A percentile compares a stretch with the other conserved stretches of the same genome.
These are phyloP conservation scores for Rhizophlyctis rosea DNA, from an alignment of 192 early-diverging fungal species.

Conservation along the genomic window DNA sequence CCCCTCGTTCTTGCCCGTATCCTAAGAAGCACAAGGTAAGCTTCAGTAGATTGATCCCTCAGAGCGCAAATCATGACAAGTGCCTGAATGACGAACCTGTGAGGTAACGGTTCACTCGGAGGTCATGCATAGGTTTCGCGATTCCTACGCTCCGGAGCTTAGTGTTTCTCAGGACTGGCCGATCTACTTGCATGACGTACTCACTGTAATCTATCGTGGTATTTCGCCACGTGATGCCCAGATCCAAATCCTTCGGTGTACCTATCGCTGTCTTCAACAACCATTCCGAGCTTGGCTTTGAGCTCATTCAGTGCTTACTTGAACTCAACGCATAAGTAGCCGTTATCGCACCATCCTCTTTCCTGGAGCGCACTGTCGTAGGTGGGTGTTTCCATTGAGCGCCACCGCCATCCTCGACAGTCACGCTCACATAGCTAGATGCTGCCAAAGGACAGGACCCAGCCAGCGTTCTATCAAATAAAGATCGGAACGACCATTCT, in stretches of 20 bases:
- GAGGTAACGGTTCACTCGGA: conserved; percentile 61
- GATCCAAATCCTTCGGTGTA: conserved; percentile 24
- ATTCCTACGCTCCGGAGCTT: no score
- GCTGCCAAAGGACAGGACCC: conserved; percentile 49
- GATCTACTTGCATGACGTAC: no score
- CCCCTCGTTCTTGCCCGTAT: conserved; percentile 83
- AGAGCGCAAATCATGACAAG: no score
- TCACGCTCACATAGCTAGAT: conserved; percentile 30
- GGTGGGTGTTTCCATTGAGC: background rate
- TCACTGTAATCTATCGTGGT: conserved; percentile 46
- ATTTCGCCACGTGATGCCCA: conserved; percentile 54
- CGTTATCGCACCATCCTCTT: no score
- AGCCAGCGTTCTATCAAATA: conserved; percentile 48
- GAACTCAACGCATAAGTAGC: no score
- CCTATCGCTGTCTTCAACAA: background rate
- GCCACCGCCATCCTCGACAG: background rate
- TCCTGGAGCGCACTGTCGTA: no score
- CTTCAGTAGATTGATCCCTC: no score
- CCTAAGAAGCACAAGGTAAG: no score
- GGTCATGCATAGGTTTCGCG: no score
- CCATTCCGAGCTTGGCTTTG: no score
- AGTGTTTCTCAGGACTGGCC: no score
- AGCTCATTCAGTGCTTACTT: no score
- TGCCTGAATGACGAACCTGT: conserved; percentile 41
- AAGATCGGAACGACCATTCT: conserved; percentile 42